These are phyloP conservation scores for Paramyrothecium roridum DNA, from an alignment of 2,329 filamentous ascomycete species.

Conservation along the genomic window DNA sequence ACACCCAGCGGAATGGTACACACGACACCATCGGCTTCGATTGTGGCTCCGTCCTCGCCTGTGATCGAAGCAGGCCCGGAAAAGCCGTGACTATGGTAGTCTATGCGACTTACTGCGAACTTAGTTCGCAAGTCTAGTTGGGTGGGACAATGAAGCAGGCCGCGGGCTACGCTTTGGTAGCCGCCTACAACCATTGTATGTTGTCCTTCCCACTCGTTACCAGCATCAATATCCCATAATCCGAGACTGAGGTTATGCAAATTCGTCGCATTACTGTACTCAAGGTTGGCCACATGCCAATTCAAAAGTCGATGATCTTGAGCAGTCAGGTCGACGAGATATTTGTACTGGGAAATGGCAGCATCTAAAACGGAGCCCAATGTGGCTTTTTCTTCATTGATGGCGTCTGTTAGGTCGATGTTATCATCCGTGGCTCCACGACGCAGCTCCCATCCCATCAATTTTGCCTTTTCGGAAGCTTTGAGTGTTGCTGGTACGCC, in stretches of 20 bases:
- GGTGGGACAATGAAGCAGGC: slow-evolving; percentile 73
- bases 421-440: slow-evolving; percentile 62
- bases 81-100: slow-evolving; percentile 51
- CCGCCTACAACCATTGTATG: slow-evolving; percentile 93
- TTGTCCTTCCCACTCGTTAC: slow-evolving; percentile 94
- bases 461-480: slow-evolving; percentile 72
- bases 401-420: slow-evolving; percentile 67
- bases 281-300: slow-evolving; percentile 97
- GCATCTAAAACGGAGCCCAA: slow-evolving; percentile 90
- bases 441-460: slow-evolving; percentile 80
- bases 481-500: slow-evolving; percentile 67
- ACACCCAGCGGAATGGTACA: slow-evolving; percentile 89
- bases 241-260: slow-evolving; percentile 82
- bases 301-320: slow-evolving; percentile 90
- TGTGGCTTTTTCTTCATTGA: slow-evolving; percentile 64
- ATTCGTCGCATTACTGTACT: slow-evolving; percentile 94
- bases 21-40: slow-evolving; percentile 88
- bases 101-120: slow-evolving; percentile 68
- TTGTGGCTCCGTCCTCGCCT: slow-evolving; percentile 71
- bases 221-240: slow-evolving; percentile 95
- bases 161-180: slow-evolving; percentile 90
- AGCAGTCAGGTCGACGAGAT: slow-evolving; percentile 75
- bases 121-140: slow-evolving; percentile 75
- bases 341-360: slow-evolving; percentile 83
- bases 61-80: slow-evolving; percentile 57